A percentile compares a stretch with the other conserved stretches of the same genome.
Conservation (phyloP, 257 asterid genomes). For the Gentiana dahurica region DNA sequence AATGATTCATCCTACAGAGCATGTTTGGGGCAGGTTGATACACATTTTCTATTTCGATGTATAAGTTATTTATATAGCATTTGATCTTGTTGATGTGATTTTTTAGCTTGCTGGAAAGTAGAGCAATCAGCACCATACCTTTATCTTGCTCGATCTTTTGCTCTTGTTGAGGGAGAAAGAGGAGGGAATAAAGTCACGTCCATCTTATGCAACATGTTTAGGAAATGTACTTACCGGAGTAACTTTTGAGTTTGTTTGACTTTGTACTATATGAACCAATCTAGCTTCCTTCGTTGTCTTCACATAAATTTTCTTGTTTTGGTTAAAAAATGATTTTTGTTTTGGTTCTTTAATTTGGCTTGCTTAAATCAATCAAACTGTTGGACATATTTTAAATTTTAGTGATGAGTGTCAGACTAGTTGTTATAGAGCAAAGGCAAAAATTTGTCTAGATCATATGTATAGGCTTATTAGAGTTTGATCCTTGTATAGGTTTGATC, state of each 20-base stretch:
- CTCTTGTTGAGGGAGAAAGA: constrained; percentile 71
- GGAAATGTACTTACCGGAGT: constrained; percentile 43
- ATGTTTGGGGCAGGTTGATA: constrained; percentile 34
- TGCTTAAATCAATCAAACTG: too few species aligned
- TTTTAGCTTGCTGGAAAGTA: constrained; percentile 84
- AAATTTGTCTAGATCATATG: too few species aligned
- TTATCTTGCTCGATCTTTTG: constrained; percentile 78
- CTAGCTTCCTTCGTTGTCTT: too few species aligned
- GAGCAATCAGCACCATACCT: constrained; percentile 80
- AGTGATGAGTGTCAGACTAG: too few species aligned
- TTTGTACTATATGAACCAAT: background rate
- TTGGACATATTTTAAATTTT: too few species aligned
- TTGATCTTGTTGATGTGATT: constrained; percentile 8
- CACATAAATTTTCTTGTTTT: too few species aligned
- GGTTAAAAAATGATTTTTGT: background rate
- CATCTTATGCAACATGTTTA: constrained; percentile 91
- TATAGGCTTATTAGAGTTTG: too few species aligned
- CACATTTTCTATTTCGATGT: background rate
- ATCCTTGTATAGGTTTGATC: too few species aligned
- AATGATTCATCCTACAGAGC: constrained; percentile 40
- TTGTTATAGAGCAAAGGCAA: too few species aligned
- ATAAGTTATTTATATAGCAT: background rate
- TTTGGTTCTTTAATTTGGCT: background rate
- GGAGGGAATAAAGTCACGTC: constrained; percentile 78
- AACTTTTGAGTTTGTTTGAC: background rate